Percentiles rank a stretch among this genome's conserved stretches.
Conservation (phyloP, 331 rosid genomes). For the Phaseolus coccineus region DNA sequence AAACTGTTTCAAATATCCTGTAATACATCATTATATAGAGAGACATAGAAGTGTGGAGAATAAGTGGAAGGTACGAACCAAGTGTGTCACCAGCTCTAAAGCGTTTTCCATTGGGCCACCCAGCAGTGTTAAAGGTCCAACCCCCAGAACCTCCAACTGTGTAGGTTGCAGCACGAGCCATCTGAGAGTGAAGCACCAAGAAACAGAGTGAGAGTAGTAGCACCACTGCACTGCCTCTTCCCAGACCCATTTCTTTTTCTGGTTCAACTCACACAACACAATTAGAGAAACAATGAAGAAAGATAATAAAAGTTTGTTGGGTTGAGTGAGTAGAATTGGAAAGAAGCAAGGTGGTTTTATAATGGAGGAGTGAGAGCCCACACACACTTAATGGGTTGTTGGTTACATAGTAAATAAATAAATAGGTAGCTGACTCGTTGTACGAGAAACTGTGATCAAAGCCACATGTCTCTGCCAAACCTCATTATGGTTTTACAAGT, state of each 20-base stretch:
- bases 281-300: background rate
- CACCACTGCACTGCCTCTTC: constrained; percentile 84
- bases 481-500: background rate
- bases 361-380: constrained; percentile 14
- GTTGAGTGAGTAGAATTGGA: background rate
- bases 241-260: constrained; percentile 58
- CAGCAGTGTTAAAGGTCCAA: constrained; percentile 72
- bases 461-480: constrained; percentile 1
- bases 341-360: background rate
- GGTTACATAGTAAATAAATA: constrained; percentile 32
- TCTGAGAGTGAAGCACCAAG: constrained; percentile 50
- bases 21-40: no score
- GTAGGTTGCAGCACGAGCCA: constrained; percentile 65
- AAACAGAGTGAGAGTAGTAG: constrained; percentile 43
- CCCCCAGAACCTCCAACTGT: constrained; percentile 66
- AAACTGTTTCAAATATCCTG: no score
- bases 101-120: constrained; percentile 76
- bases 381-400: constrained; percentile 41
- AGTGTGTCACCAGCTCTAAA: constrained; percentile 84
- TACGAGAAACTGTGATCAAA: background rate
- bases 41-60: no score
- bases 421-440: background rate
- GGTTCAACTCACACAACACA: no score
- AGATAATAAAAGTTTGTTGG: background rate
- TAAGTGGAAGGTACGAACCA: constrained; percentile 48